Base-by-base conservation (phyloP, 106 monocot species). In the Triglochin maritima region DNA sequence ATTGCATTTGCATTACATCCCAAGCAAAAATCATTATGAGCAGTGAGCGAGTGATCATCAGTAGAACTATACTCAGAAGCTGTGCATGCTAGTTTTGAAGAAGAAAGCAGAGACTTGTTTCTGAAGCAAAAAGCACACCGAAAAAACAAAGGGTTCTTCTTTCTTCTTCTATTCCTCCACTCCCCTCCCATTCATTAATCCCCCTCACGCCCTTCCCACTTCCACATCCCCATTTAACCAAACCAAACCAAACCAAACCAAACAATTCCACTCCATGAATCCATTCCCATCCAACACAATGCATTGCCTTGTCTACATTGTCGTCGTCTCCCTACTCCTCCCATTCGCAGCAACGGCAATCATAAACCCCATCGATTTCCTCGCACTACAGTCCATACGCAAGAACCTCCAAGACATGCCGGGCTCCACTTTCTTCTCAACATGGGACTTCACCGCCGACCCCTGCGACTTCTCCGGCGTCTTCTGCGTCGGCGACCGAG, bases 391-490 rank as follows among this genome's bases (percentile, higher is more conserved):
- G 15, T 60, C 60, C 29, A 44, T 75, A 7, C 59, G 59, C 47
- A 62, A 47, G 16, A 48, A 67, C 47, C 51, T 75, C 5, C 44
- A 60, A 2, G 75, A 75, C 9, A 13, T 68, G 44, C 67, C 75
- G 6, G 75, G 75, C 9, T 75, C 75, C 12, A 16, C 4, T 12
- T 75, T 68, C 60, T 68, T 75, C 61, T 56, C 67, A 7, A 9
- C 59, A 7, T 75, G 75, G 75, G 75, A 75, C 68, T 75, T 75
- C 75, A 75, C 52, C 53, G 11, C 44, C 68, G 75, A 75, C 60
- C 75, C 75, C 50, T 75, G 68, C 68, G 47, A 8, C 75, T 75
- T 75, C 75, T 56, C 67, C 52, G 75, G 75, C 49, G 75, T 75
- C 7, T 75, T 61, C 54, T 75, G 75, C 57, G 6, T 11, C 41